Base-by-base conservation (phyloP, 2,329 filamentous ascomycete genomes). In the Epichloe aotearoae region DNA sequence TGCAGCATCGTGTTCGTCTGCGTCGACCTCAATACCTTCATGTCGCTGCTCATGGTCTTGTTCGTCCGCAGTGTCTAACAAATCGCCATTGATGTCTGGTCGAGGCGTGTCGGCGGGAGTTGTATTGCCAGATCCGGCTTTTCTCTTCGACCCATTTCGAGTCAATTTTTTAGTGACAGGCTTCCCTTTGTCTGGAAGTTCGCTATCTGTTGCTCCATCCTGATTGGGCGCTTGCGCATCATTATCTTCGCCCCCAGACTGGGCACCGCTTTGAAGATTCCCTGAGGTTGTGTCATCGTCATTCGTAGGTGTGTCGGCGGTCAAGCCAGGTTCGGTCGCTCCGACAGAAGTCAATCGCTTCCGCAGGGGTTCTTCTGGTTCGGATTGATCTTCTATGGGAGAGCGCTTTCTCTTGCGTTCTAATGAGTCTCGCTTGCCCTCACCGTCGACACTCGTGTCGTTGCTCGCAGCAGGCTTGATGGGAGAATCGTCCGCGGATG, bases 321-420 rank as follows among this genome's bases (percentile, higher is more conserved):
- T 57, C 8, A 60, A 59, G 17, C 68, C 68, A 40, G 64, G 64
- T 19, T 68, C 71, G 23, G 63, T 58, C 14, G 67, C 71, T 17
- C 63, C 65, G 42, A 74, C 65, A 7, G 76, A 76, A 23, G 69
- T 72, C n/a, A 71, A 70, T 52, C 77, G 74, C 62, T 81, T 82
- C 53, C 74, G 70, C 40, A 70, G 61, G 6, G 75, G 75, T 55
- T 75, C 71, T 26, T 73, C 72, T 2, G 66, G 57, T 49, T 73
- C 73, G 30, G 69, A 70, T 12, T 65, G 65, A 42, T 78, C 73
- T 26, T 61, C 61, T 4, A 63, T 62, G 2, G 69, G 68, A 34
- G 73, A 73, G 36, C 75, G 71, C 63, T 78, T 78, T 47, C 73
- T 69, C 61, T 77, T 79, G 55, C 71, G 59, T 61, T 72, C 61